Evolutionary conservation across 805 yeast genomes (phyloP), one percentile per base, ranked within the genome.

Genomic region (Suhomyces vadensis): DNA sequence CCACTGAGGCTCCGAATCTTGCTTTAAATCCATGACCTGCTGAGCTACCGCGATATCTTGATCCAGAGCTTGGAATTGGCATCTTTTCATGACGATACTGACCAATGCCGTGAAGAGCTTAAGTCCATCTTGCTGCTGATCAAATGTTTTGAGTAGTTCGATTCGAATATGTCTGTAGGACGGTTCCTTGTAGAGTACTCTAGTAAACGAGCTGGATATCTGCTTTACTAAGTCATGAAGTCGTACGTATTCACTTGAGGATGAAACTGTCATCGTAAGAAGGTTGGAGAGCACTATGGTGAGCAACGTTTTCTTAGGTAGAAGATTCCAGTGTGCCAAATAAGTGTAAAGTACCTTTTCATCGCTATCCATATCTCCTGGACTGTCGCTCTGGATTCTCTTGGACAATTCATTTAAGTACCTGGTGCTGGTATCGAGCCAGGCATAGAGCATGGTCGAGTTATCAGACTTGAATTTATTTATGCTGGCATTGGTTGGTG

Each of bases 201-300:
- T 35, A 14, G 31, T 37, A 27, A 56, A 50, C 2, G 53, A 44
- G 16, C 27, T 20, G 9, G 52, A 35, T 6, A 58, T 37, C 7
- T 44, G 33, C 5, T 43, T 38, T 5, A 57, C 55, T 24, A 63
- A 35, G 10, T 51, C 47, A 8, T 53, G 23, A 11, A 63, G 48
- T 17, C 46, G 53, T 9, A 51, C 52, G 25, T 53, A 41, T 5
- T 57, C 61, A 2, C 31, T 14, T 6, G 44, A 44, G 1, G 58
- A 36, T 1, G 58, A 42, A 7, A 59, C 43, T 1, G 64, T 57
- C 14, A 48, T 42, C 4, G 60, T 41, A 14, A 62, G 42, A 33
- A 58, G 27, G 16, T 52, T 49, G 2, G 60, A 54, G 13, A 60
- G 44, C 13, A 55, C 35, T 29, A 57, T 25, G 2, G 61, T 52